Evolutionary conservation across 2,329 filamentous ascomycete species (phyloP).

Genomic region (Cordyceps militaris): DNA sequence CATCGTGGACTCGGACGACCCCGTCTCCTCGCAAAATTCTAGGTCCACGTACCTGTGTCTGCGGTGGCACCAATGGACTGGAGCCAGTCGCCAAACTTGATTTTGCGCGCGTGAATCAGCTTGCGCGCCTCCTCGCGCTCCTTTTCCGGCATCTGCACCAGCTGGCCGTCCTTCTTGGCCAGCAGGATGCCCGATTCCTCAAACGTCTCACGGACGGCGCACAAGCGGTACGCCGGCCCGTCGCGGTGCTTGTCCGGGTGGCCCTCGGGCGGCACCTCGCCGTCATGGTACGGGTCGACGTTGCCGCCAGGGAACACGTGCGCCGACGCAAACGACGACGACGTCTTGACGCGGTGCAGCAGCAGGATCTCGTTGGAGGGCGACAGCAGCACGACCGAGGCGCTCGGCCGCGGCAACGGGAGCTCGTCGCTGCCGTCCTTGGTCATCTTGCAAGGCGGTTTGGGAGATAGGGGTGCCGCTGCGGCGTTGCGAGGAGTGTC

Average conservation of each 20-base stretch:
- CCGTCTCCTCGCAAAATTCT: not conserved
- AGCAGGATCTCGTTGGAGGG: constrained; percentile 81
- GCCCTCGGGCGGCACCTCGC: constrained; percentile 38
- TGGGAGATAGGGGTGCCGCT: not conserved
- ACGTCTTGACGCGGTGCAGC: constrained; percentile 76
- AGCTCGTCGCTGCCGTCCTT: constrained; percentile 17
- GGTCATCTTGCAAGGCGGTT: not conserved
- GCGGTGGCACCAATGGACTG: constrained; percentile 47
- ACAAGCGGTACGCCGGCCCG: constrained; percentile 66
- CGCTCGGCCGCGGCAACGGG: constrained; percentile 53
- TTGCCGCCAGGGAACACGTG: constrained; percentile 95
- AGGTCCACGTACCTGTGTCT: constrained; percentile 51
- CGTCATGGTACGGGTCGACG: constrained; percentile 71
- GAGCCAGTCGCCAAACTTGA: constrained; percentile 62
- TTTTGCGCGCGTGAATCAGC: constrained; percentile 58
- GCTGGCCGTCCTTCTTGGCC: constrained; percentile 45
- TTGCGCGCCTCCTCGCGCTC: constrained; percentile 60
- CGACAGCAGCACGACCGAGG: constrained; percentile 78
- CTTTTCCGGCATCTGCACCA: constrained; percentile 54
- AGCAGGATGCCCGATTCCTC: constrained; percentile 90
- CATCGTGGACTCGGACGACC: constrained; percentile 21
- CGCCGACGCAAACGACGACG: constrained; percentile 78
- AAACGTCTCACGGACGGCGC: constrained; percentile 84
- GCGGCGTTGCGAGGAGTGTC: not conserved
- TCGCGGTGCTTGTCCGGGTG: constrained; percentile 60